phyloP scores from a whole-genome alignment of 495 filamentous ascomycete genomes.

The Annulohypoxylon nitens region DNA sequence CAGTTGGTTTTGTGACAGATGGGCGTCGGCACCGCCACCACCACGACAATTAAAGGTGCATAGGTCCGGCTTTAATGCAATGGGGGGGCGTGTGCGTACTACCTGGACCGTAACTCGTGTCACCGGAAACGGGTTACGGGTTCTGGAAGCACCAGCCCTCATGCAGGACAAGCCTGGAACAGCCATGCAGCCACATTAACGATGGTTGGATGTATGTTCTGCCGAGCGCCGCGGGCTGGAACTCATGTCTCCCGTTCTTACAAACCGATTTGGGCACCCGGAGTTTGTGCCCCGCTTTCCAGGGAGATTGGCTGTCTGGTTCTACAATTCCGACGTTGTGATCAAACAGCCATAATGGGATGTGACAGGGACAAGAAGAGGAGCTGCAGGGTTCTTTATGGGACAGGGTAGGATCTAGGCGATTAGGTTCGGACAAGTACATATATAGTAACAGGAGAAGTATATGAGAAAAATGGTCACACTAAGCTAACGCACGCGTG shows the following conservation, averaged over 20 bases:
- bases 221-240: conserved; percentile 24
- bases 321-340: conserved; percentile 25
- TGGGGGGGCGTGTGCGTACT: conserved; percentile 3
- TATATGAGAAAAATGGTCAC: conserved; percentile 1
- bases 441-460: background rate
- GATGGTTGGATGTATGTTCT: conserved; percentile 7
- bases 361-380: conserved; percentile 7
- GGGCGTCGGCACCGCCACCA: conserved; percentile 49
- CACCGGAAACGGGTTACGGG: conserved; percentile 27
- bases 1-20: conserved; percentile 54
- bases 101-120: conserved; percentile 21
- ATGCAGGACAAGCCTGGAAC: conserved; percentile 33
- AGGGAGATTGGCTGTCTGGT: conserved; percentile 12
- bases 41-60: conserved; percentile 31
- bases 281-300: conserved; percentile 3
- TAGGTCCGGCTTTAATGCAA: conserved; percentile 33
- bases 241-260: conserved; percentile 12
- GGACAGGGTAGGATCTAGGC: conserved; percentile 25
- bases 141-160: conserved; percentile 16
- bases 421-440: conserved; percentile 6
- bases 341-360: conserved; percentile 16
- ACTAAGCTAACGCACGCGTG: conserved; percentile 28
- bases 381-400: conserved; percentile 18
- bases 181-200: conserved; percentile 16
- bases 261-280: conserved; percentile 23